A percentile compares a stretch with the other conserved stretches of the same genome.
These are phyloP conservation scores for Paramyrothecium roridum DNA, from an alignment of 2,329 filamentous ascomycete genomes.

Conservation along the genomic window DNA sequence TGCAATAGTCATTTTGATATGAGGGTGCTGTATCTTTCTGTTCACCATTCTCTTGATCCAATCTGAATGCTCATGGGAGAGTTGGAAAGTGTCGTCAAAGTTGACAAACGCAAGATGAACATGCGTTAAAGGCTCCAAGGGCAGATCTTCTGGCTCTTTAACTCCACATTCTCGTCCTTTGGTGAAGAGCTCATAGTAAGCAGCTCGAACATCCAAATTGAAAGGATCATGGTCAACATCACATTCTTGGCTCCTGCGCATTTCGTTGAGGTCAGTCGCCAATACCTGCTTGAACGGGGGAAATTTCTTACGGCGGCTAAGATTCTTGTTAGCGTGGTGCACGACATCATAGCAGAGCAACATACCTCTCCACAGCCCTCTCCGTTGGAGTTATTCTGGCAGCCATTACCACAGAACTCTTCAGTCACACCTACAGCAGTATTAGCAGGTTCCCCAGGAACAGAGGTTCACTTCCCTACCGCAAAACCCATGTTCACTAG, in stretches of 20 bases:
- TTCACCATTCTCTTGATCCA: constrained; percentile 1
- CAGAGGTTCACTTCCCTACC: background rate
- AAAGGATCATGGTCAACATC: constrained; percentile 1
- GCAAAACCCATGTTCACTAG: constrained; percentile 6
- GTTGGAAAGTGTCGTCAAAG: constrained; percentile 1
- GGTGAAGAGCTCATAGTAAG: constrained; percentile 5
- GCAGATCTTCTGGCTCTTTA: constrained; percentile 4
- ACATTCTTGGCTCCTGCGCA: constrained; percentile 1
- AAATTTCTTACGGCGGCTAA: background rate
- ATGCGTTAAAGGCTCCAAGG: constrained; percentile 3
- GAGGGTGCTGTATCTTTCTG: constrained; percentile 1
- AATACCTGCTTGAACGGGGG: background rate
- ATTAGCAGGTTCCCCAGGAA: too few relatives aligned
- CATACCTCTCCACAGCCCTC: constrained; percentile 1
- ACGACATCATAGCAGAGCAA: too few relatives aligned
- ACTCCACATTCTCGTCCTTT: constrained; percentile 1
- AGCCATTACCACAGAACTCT: constrained; percentile 16
- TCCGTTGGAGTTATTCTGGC: constrained; percentile 14
- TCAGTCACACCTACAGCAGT: background rate
- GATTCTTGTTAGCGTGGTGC: too few relatives aligned
- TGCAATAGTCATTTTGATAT: constrained; percentile 1
- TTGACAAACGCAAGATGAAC: constrained; percentile 5
- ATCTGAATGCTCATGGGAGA: constrained; percentile 1
- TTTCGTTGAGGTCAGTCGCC: background rate
- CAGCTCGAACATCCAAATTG: background rate